Percentiles rank a stretch among this genome's conserved stretches.
Evolutionary conservation across 192 early-diverging fungal species (phyloP).

Genomic region (Dissophora globulifera): DNA sequence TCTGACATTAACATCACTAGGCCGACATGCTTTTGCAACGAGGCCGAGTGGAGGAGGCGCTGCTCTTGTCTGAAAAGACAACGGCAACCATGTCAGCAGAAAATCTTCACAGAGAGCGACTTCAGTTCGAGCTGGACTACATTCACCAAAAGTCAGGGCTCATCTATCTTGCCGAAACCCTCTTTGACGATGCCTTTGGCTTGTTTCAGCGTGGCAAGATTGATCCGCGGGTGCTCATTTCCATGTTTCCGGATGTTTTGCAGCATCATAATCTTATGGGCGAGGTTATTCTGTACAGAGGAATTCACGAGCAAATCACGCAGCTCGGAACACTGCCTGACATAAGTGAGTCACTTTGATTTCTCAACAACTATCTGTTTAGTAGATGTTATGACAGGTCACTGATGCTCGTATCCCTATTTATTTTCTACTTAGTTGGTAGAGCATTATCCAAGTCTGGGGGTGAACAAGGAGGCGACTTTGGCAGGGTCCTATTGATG

Average conservation of each 20-base stretch:
- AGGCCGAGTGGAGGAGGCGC: conserved; percentile 67
- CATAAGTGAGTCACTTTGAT: conserved; percentile 55
- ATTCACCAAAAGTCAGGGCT: conserved; percentile 75
- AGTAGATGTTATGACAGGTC: too few species aligned
- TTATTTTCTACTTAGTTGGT: neutral
- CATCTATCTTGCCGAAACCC: conserved; percentile 66
- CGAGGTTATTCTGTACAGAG: conserved; percentile 55
- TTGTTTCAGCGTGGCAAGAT: conserved; percentile 71
- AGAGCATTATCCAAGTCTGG: conserved; percentile 14
- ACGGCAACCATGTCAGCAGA: conserved; percentile 53
- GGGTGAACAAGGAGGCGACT: conserved; percentile 34
- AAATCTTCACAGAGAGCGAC: conserved; percentile 58
- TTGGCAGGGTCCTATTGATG: conserved; percentile 58
- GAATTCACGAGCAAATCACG: conserved; percentile 39
- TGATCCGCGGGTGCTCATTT: conserved; percentile 68
- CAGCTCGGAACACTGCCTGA: conserved; percentile 56
- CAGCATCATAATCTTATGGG: conserved; percentile 30
- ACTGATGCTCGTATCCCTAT: neutral
- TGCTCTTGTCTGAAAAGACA: conserved; percentile 67
- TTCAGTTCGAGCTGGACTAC: conserved; percentile 64
- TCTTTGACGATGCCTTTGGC: conserved; percentile 74
- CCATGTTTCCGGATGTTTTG: conserved; percentile 58
- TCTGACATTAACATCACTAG: conserved; percentile 26
- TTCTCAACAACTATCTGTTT: too few species aligned
- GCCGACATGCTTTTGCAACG: conserved; percentile 68